Base-by-base conservation (phyloP, 2,329 filamentous ascomycete genomes). In the Colletotrichum abscissum region DNA sequence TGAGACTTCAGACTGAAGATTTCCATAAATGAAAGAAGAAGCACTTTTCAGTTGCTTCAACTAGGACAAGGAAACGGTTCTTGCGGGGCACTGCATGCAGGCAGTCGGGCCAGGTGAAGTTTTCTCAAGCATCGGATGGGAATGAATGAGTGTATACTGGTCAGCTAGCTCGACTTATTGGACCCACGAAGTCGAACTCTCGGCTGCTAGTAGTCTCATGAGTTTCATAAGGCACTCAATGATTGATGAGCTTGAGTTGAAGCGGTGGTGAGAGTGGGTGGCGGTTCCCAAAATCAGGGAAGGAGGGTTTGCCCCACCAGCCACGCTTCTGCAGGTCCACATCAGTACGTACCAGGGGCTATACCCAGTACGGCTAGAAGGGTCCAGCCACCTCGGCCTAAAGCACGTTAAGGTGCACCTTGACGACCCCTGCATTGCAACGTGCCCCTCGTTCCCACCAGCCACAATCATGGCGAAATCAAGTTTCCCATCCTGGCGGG, bases 401-500 rank as follows among this genome's bases (percentile, higher is more conserved):
- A 5, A n/a, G 19, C 42, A 19, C 42, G 8, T 49, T 49, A 22
- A 49, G 42, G 19, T 49, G 19, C 42, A 22, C 42, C 42, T 49
- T 49, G 42, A 49, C 52, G 28, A 46, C 2, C n/a, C 46, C n/a
- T 35, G 28, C 46, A 1, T 8, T 7, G 12, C 7, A 4, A 54
- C 38, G 4, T 54, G 19, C 42, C 42, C 60, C 46, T 19, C n/a
- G 0, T 14, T 12, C n/a, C 28, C 62, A 30, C 52, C 52, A 42
- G 49, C 63, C 63, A 65, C 63, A 42, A 28, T 38, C 49, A 30
- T 65, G 16, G 52, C 33, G 33, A 65, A 65, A 65, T 56, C 63
- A 65, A 65, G 63, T 65, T 65, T 65, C 63, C 63, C 63, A 30
- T 46, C 63, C 63, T 42, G 22, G 62, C 42, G 11, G 42, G n/a